Evolutionary conservation across 306 rosid species (phyloP).

Genomic region (Rosa persica): DNA sequence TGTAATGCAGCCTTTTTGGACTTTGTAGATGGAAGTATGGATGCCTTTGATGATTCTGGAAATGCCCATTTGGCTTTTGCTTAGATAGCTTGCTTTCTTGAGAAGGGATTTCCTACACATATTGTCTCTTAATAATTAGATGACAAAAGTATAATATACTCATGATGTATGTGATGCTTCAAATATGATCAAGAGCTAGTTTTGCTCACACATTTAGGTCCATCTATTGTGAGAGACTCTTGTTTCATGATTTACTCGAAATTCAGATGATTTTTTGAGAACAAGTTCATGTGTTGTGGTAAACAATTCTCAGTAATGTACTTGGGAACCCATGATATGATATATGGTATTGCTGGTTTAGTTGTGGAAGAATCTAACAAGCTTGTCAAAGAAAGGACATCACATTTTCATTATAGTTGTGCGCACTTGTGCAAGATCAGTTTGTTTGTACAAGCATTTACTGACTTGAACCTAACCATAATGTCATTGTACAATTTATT

Average conservation of each 20-base stretch:
- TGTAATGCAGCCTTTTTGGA: conserved; percentile 7
- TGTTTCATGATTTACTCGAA: background rate
- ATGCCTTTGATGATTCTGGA: background rate
- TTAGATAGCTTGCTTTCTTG: conserved; percentile 4
- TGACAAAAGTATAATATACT: background rate
- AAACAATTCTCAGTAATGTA: background rate
- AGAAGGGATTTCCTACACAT: background rate
- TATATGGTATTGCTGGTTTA: background rate
- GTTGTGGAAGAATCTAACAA: background rate
- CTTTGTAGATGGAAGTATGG: background rate
- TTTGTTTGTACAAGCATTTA: background rate
- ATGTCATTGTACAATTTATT: background rate
- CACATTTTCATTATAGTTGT: background rate
- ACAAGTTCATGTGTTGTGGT: background rate
- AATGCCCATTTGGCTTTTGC: background rate
- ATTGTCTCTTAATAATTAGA: background rate
- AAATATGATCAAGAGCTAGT: background rate
- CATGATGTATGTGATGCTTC: background rate
- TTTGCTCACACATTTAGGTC: background rate
- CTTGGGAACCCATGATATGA: background rate
- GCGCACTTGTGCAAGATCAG: background rate
- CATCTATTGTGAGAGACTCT: too few relatives aligned
- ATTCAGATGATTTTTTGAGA: background rate
- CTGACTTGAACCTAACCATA: background rate
- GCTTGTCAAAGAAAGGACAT: background rate